These are phyloP conservation scores for Zymoseptoria pseudotritici DNA, from an alignment of 2,329 filamentous ascomycete species.

Conservation along the genomic window DNA sequence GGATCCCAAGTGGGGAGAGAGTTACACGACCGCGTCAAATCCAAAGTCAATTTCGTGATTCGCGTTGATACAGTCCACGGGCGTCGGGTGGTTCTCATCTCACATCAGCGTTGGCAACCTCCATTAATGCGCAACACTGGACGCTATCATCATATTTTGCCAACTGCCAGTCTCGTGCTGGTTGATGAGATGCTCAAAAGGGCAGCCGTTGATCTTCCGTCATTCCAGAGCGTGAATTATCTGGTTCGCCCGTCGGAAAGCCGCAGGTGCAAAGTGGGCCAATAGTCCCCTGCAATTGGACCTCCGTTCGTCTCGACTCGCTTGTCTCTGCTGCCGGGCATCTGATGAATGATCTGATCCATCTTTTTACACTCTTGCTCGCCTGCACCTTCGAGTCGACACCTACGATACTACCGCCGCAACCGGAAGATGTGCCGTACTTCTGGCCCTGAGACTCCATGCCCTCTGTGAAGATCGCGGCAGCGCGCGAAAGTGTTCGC, in stretches of 20 bases:
- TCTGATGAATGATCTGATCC: not conserved
- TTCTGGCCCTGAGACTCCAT: constrained; percentile 7
- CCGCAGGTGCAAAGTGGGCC: not conserved
- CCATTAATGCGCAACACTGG: not conserved
- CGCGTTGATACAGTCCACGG: not conserved
- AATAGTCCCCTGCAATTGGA: not conserved
- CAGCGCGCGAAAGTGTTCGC: constrained; percentile 14
- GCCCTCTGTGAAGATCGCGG: constrained; percentile 18
- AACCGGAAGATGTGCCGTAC: not conserved
- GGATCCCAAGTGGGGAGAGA: not conserved
- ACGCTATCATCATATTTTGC: not conserved
- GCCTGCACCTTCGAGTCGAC: constrained; percentile 45
- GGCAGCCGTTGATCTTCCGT: not conserved
- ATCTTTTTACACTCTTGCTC: not conserved
- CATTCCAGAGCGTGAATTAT: not conserved
- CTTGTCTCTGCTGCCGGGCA: not conserved
- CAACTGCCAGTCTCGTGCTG: not conserved
- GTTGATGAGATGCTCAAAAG: not conserved
- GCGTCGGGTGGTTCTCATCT: not conserved
- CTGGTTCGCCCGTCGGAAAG: not conserved
- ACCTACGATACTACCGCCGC: constrained; percentile 27
- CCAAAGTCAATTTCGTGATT: not conserved
- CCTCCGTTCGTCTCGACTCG: not conserved
- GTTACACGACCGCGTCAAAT: not conserved
- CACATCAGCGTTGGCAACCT: not conserved